Evolutionary conservation across 1,284 basidiomycete species (phyloP).

Genomic region (Marasmius fiardii): DNA sequence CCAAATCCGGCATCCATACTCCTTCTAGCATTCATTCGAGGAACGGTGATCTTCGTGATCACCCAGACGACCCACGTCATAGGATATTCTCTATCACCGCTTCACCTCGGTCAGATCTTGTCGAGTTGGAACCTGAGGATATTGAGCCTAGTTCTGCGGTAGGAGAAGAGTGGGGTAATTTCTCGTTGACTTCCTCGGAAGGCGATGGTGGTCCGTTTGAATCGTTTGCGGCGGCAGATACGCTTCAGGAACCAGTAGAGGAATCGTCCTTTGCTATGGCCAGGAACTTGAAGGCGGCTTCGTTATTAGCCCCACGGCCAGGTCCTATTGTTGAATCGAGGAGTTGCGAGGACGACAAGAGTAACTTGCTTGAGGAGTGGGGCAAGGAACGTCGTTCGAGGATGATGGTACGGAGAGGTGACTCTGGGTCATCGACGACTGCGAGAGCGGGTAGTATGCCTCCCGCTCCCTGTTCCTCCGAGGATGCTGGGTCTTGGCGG

Average conservation of each 20-base stretch:
- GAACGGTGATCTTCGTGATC: not conserved
- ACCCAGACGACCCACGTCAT: not conserved
- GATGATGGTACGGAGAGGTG: not conserved
- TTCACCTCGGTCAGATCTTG: not conserved
- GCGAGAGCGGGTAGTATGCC: slow-evolving; percentile 11
- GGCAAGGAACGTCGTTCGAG: not conserved
- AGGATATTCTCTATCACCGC: not conserved
- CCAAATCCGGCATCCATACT: not conserved
- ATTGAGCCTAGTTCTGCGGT: not conserved
- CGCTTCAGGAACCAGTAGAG: too few species aligned
- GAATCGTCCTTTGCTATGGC: too few species aligned
- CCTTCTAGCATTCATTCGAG: not conserved
- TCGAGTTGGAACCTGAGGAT: not conserved
- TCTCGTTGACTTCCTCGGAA: not conserved
- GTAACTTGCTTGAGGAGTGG: slow-evolving; percentile 1
- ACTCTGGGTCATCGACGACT: not conserved
- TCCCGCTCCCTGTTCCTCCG: slow-evolving; percentile 6
- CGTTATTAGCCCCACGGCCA: too few species aligned
- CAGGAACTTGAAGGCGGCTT: too few species aligned
- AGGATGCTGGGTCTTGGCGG: not conserved
- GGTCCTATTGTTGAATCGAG: not conserved
- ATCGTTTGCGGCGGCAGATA: too few species aligned
- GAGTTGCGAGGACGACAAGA: not conserved
- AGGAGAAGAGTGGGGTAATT: not conserved
- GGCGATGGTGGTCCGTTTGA: too few species aligned